phyloP scores from a whole-genome alignment of 2,329 filamentous ascomycete genomes.

The Metarhizium rileyi region DNA sequence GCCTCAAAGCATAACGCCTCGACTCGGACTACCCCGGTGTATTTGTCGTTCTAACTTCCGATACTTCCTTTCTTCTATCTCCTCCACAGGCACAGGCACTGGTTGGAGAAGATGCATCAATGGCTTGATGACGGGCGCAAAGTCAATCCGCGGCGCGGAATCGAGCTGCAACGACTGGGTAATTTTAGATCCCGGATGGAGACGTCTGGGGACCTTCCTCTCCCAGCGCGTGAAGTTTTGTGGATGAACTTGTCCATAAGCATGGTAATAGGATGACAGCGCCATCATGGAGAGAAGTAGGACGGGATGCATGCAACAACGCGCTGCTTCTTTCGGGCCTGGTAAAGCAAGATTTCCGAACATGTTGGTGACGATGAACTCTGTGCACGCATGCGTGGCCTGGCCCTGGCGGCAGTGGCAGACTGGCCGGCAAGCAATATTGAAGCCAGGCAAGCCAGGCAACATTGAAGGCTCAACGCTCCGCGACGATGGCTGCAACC shows the following conservation, averaged over 20 bases:
- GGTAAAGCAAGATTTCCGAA: no score
- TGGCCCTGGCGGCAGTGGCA: not conserved
- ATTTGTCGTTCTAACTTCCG: not conserved
- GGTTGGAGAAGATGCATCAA: not conserved
- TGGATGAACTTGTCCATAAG: no score
- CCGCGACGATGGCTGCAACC: not conserved
- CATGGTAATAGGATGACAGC: no score
- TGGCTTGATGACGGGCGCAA: not conserved
- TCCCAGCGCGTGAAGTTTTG: no score
- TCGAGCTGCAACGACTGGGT: not conserved
- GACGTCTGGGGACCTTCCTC: not conserved
- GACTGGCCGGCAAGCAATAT: not conserved
- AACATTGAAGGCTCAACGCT: no score
- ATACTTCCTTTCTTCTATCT: no score
- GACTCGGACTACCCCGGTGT: not conserved
- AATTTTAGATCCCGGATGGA: not conserved
- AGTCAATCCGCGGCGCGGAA: not conserved
- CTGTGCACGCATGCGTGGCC: no score
- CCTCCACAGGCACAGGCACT: not conserved
- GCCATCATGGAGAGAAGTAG: no score
- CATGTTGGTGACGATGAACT: no score
- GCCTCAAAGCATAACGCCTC: not conserved
- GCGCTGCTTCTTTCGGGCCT: no score
- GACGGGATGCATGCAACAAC: no score
- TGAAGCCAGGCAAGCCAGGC: no score